Evolutionary conservation across 192 early-diverging fungal genomes (phyloP).

Genomic region (Entophlyctis helioformis): DNA sequence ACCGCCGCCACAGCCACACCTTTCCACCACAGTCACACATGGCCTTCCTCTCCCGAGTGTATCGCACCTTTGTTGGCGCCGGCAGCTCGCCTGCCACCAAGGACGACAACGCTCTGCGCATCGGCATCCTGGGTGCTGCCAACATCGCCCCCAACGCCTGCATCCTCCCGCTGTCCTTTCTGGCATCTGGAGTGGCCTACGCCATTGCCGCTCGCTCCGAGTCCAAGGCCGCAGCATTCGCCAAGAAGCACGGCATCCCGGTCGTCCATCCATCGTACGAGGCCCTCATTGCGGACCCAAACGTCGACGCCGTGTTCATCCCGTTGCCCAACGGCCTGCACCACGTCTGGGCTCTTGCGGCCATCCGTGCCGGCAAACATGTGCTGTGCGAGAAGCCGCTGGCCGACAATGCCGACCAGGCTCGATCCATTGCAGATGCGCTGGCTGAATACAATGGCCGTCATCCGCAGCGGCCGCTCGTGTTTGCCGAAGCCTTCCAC

Average conservation of each 20-base stretch:
- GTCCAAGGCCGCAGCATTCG: constrained; percentile 18
- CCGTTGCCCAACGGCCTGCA: constrained; percentile 41
- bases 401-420: constrained; percentile 14
- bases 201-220: constrained; percentile 36
- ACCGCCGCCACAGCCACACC: too few species aligned
- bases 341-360: constrained; percentile 27
- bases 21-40: too few species aligned
- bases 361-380: constrained; percentile 42
- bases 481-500: constrained; percentile 18
- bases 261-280: constrained; percentile 31
- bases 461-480: background rate
- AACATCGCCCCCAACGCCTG: constrained; percentile 31
- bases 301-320: constrained; percentile 45
- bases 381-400: constrained; percentile 37
- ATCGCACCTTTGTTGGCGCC: too few species aligned
- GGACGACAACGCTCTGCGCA: constrained; percentile 26
- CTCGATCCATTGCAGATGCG: constrained; percentile 2
- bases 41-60: too few species aligned
- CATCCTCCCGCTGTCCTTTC: constrained; percentile 19
- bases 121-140: constrained; percentile 38
- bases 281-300: constrained; percentile 24
- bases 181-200: constrained; percentile 5
- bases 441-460: background rate
- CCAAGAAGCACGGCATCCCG: constrained; percentile 26
- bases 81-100: too few species aligned